A percentile compares a stretch with the other conserved stretches of the same genome.
These are phyloP conservation scores for Quercus parvula DNA, from an alignment of 306 rosid genomes.

Conservation along the genomic window DNA sequence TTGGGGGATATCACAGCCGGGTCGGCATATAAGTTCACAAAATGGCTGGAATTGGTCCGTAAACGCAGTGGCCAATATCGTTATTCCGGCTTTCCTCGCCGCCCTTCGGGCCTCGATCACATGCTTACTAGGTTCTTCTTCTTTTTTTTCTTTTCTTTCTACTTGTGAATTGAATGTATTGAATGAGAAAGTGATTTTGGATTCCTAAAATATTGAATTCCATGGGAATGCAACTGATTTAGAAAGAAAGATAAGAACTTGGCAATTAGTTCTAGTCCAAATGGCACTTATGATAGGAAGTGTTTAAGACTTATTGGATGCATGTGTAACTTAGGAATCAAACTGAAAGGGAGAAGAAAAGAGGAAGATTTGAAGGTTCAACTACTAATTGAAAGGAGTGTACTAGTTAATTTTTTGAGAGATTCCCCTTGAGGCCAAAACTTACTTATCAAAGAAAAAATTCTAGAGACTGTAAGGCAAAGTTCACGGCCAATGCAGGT, in stretches of 20 bases:
- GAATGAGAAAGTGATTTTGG: neutral
- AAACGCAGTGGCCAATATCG: conserved; percentile 58
- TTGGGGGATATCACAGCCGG: conserved; percentile 85
- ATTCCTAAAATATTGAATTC: neutral
- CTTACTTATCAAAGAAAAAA: neutral
- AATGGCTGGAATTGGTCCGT: conserved; percentile 95
- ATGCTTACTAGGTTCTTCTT: conserved; percentile 53
- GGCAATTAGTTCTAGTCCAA: too few relatives aligned
- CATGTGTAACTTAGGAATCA: too few relatives aligned
- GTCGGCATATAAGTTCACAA: conserved; percentile 73
- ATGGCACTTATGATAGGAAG: too few relatives aligned
- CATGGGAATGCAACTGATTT: neutral
- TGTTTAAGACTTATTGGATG: too few relatives aligned
- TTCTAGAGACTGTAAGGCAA: neutral
- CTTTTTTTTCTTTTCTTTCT: neutral
- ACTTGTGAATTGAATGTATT: neutral
- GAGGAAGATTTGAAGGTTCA: neutral
- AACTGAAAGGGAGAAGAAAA: too few relatives aligned
- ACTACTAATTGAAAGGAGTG: neutral
- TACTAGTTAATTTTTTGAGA: too few relatives aligned
- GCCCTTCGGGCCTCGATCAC: conserved; percentile 26
- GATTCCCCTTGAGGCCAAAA: too few relatives aligned
- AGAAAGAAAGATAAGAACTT: neutral
- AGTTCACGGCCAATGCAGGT: neutral
- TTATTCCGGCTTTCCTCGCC: conserved; percentile 68